Conservation (phyloP, 345 rosid species). For the Eucalyptus sp. region DNA sequence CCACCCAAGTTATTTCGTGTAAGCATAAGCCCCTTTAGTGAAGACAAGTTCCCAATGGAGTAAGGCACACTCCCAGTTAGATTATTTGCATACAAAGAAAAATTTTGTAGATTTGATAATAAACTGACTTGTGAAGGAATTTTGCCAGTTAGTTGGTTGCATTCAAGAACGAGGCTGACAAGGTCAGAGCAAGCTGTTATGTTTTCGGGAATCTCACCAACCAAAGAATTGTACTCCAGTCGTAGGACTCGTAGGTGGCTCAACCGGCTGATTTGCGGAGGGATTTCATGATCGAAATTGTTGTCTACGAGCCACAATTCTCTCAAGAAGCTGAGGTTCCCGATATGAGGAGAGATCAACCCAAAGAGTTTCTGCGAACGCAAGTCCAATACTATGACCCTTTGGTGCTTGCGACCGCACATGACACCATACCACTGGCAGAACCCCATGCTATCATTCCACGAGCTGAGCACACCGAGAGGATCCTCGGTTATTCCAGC, state of each 20-base stretch:
- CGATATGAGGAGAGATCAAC: neutral
- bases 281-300: neutral
- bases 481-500: neutral
- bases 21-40: fast-evolving
- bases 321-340: neutral
- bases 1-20: neutral
- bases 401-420: neutral
- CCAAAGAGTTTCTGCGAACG: neutral
- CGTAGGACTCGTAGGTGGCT: neutral
- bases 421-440: neutral
- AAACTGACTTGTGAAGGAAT: neutral
- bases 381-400: neutral
- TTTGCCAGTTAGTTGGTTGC: neutral
- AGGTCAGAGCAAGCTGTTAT: neutral
- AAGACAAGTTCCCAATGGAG: neutral
- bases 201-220: neutral
- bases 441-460: neutral
- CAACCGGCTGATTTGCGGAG: neutral
- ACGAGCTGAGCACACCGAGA: neutral
- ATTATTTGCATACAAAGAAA: neutral
- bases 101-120: neutral
- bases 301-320: neutral
- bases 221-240: neutral
- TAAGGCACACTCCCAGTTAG: neutral
- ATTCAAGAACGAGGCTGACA: fast-evolving